Base-by-base conservation (phyloP, 2,329 filamentous ascomycete genomes). In the Microcyclospora pomicola region DNA sequence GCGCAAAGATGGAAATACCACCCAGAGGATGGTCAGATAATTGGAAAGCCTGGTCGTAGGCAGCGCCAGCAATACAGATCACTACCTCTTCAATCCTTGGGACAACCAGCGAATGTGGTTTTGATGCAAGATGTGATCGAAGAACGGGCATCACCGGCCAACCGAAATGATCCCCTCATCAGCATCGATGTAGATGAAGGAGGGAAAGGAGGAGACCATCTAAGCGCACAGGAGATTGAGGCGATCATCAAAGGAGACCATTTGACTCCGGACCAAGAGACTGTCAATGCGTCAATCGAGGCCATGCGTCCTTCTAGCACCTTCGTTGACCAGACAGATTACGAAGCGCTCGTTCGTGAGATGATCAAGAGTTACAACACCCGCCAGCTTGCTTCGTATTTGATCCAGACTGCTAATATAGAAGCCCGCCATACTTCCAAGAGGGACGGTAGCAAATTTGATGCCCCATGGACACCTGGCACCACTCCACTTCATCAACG, bases 201-300 rank as follows among this genome's bases (percentile, higher is more conserved):
- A 24, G 15, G 38, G 32, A 35, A 39, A 29, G 33, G 28, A 19
- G 28, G 33, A 15, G 29, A 31, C 15, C 36, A 31, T 11, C 36
- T 48, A 33, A 52, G 45, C 33, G 41, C 47, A 29, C 39, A 49
- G 37, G 42, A 51, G 3, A 49, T 52, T 16, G 43, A 49, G 32
- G 40, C 41, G 27, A 44, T 42, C 9, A 42, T 52, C 31, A 38
- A 39, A 5, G 42, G 39, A 12, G 36, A 34, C 11, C 34, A 42
- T 11, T 27, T 35, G n/a, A 35, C 41, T 14, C 48, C 50, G 5
- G 42, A 48, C 24, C 48, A 49, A 12, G 41, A 41, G 31, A 52
- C 55, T 32, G 44, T 54, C 24, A 45, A 49, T 31, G 43, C 47
- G 7, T 54, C 52, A 6, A 55, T 56, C 14, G 49, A 55, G 6